Evolutionary conservation across 2,329 filamentous ascomycete species (phyloP).

Genomic region (Clarireedia hainanense): DNA sequence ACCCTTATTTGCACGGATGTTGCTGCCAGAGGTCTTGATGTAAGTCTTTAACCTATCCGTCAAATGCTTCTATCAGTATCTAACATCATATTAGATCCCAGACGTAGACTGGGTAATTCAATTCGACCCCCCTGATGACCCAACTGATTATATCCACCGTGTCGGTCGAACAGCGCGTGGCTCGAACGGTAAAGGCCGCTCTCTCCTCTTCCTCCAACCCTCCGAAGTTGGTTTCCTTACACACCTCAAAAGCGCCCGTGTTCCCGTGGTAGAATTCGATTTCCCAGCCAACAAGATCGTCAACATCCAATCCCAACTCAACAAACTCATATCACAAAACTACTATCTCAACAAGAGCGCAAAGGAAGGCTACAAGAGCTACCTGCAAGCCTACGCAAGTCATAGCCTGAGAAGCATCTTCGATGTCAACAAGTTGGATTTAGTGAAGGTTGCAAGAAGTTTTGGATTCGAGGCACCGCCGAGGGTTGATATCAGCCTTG

Average conservation of each 20-base stretch:
- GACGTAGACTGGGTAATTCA: conserved; percentile 95
- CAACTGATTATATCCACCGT: conserved; percentile 87
- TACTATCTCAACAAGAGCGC: conserved; percentile 91
- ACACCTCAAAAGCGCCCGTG: conserved; percentile 82
- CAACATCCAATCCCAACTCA: conserved; percentile 83
- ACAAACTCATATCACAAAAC: conserved; percentile 90
- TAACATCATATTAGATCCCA: conserved; percentile 53
- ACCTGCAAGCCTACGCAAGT: conserved; percentile 89
- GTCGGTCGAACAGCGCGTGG: conserved; percentile 92
- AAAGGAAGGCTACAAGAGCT: conserved; percentile 75
- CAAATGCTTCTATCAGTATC: not conserved
- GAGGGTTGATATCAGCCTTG: conserved; percentile 69
- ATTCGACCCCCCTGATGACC: conserved; percentile 89
- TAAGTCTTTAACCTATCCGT: conserved; percentile 33
- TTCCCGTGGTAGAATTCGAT: conserved; percentile 93
- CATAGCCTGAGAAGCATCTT: conserved; percentile 79
- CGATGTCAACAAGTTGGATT: conserved; percentile 72
- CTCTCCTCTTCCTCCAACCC: conserved; percentile 88
- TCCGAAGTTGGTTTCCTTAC: conserved; percentile 87
- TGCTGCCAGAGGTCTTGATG: conserved; percentile 85
- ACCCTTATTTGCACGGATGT: conserved; percentile 96
- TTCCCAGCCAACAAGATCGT: conserved; percentile 88
- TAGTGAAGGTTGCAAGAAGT: conserved; percentile 76
- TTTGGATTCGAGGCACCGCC: conserved; percentile 76
- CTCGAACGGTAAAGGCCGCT: conserved; percentile 73